Evolutionary conservation across 2,329 filamentous ascomycete species (phyloP).

Genomic region (Lachnellula subtilissima): DNA sequence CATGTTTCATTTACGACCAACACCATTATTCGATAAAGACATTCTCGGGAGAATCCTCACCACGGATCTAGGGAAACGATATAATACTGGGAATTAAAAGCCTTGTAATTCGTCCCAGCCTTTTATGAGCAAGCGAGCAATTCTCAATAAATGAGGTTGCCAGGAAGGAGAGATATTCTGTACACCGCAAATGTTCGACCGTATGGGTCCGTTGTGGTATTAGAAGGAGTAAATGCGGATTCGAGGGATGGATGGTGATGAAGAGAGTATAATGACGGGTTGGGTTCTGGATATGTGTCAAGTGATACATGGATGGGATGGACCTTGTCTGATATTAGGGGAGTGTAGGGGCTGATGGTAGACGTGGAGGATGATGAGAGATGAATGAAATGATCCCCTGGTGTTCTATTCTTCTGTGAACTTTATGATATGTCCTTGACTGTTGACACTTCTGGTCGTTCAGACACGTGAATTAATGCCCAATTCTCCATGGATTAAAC

Average conservation of each 20-base stretch:
- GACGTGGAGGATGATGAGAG: conserved; percentile 4
- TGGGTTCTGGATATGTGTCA: conserved; percentile 13
- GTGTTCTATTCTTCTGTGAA: neutral
- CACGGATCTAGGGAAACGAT: neutral
- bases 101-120: conserved; percentile 7
- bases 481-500: too few relatives aligned
- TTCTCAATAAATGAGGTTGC: conserved; percentile 3
- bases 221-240: conserved; percentile 3
- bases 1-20: conserved; percentile 21
- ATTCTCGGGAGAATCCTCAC: conserved; percentile 4
- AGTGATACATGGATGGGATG: conserved; percentile 9
- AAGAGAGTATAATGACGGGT: conserved; percentile 8
- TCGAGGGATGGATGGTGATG: conserved; percentile 5
- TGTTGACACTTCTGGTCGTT: neutral
- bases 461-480: too few relatives aligned
- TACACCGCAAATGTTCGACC: conserved; percentile 17
- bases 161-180: conserved; percentile 4
- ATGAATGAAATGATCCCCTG: conserved; percentile 20
- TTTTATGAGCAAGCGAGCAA: conserved; percentile 1
- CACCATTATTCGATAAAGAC: conserved; percentile 8
- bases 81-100: conserved; percentile 4
- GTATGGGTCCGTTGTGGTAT: conserved; percentile 17
- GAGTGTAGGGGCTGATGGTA: conserved; percentile 16
- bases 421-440: neutral
- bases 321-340: conserved; percentile 5